A percentile compares a stretch with the other conserved stretches of the same genome.
Evolutionary conservation across 441 rosid genomes (phyloP).

Genomic region (Croton setiger): DNA sequence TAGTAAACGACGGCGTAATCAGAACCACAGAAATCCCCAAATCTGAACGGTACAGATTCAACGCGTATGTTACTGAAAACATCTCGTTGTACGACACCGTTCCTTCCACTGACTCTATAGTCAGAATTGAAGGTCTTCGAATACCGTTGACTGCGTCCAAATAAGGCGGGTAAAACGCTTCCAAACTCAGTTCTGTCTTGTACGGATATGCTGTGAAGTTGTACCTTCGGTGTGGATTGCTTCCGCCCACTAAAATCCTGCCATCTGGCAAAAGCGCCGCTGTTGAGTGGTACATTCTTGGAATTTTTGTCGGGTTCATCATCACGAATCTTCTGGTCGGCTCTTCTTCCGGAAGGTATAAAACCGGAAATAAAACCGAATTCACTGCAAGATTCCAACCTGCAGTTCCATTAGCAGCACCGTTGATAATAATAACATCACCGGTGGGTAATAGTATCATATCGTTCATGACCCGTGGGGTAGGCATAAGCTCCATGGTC

Average conservation of each 20-base stretch:
- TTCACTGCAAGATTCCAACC: conserved; percentile 45
- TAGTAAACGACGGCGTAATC: conserved; percentile 63
- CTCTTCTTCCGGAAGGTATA: conserved; percentile 35
- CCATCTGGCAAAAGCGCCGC: conserved; percentile 71
- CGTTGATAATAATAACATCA: conserved; percentile 43
- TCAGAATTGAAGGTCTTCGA: conserved; percentile 49
- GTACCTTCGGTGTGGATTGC: conserved; percentile 72
- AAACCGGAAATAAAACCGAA: conserved; percentile 43
- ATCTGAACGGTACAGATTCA: conserved; percentile 28
- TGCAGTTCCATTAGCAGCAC: conserved; percentile 47
- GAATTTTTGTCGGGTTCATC: conserved; percentile 39
- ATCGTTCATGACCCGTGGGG: conserved; percentile 45
- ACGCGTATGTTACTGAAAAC: conserved; percentile 40
- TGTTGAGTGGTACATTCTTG: conserved; percentile 81
- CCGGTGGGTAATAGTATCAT: conserved; percentile 47
- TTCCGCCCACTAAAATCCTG: conserved; percentile 79
- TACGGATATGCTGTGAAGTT: conserved; percentile 54
- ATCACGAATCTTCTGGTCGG: conserved; percentile 49
- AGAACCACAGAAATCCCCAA: conserved; percentile 35
- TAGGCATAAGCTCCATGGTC: conserved; percentile 53
- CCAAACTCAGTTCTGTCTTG: conserved; percentile 75
- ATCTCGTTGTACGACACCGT: conserved; percentile 37
- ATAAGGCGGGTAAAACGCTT: conserved; percentile 72
- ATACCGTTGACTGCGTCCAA: conserved; percentile 33
- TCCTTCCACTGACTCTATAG: conserved; percentile 36